Evolutionary conservation across 129 eudicot species (phyloP).

Genomic region (Arctium lappa): DNA sequence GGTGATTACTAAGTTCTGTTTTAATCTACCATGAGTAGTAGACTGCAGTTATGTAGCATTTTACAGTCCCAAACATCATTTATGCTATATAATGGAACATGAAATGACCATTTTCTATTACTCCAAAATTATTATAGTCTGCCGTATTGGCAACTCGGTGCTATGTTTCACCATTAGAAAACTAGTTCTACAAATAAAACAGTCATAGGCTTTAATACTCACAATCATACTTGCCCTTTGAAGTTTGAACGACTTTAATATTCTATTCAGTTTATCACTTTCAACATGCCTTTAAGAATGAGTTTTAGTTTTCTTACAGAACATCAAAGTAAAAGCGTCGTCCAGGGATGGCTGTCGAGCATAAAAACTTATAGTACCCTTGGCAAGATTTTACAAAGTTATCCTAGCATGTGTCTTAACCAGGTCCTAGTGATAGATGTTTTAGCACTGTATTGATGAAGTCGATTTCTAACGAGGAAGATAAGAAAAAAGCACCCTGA

Average conservation of each 20-base stretch:
- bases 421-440: not conserved
- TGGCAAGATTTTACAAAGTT: not conserved
- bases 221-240: too few species aligned
- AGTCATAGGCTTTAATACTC: not conserved
- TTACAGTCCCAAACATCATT: not conserved
- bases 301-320: too few species aligned
- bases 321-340: too few species aligned
- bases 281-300: too few species aligned
- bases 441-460: not conserved
- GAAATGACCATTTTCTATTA: too few species aligned
- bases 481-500: not conserved
- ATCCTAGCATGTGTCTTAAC: not conserved
- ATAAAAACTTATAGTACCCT: too few species aligned
- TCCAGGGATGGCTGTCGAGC: too few species aligned
- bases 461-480: not conserved
- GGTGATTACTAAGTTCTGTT: not conserved
- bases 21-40: not conserved
- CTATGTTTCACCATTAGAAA: too few species aligned
- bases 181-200: too few species aligned
- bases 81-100: too few species aligned
- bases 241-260: not conserved
- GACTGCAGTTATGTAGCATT: not conserved
- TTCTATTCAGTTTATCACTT: not conserved
- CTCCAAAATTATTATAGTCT: too few species aligned
- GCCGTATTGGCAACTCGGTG: too few species aligned